phyloP scores from a whole-genome alignment of 169 alveolate genomes.

The Perkinsus marinus region DNA sequence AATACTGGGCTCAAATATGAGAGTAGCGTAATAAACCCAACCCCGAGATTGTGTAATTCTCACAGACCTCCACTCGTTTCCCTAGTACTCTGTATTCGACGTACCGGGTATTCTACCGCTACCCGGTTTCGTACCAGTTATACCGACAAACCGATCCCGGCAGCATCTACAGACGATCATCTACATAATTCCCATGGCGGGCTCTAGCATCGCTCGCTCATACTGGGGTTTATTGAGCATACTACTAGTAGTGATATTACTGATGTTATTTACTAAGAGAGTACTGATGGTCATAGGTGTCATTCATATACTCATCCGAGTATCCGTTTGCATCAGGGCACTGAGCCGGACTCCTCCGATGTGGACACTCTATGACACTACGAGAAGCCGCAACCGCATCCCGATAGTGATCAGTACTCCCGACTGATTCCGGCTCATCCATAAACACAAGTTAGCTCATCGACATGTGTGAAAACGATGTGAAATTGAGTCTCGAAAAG shows the following conservation, averaged over 20 bases:
- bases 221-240: conserved; percentile 47
- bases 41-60: conserved; percentile 60
- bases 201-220: conserved; percentile 48
- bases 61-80: conserved; percentile 55
- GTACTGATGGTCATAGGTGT: conserved; percentile 56
- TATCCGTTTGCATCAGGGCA: conserved; percentile 51
- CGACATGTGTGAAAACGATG: no score
- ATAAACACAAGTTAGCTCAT: no score
- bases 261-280: no score
- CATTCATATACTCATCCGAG: conserved; percentile 59
- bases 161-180: not conserved
- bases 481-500: no score
- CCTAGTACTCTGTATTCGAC: conserved; percentile 29
- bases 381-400: no score
- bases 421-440: no score
- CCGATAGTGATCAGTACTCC: no score
- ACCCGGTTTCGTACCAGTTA: no score
- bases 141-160: not conserved
- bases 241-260: no score
- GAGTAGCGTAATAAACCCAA: conserved; percentile 63
- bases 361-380: no score
- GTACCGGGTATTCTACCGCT: no score
- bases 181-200: not conserved
- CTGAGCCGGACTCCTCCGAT: not conserved
- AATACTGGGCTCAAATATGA: conserved; percentile 65